Evolutionary conservation across 2,329 filamentous ascomycete species (phyloP), one percentile per base, ranked within the genome.

Genomic region (Tolypocladium album): DNA sequence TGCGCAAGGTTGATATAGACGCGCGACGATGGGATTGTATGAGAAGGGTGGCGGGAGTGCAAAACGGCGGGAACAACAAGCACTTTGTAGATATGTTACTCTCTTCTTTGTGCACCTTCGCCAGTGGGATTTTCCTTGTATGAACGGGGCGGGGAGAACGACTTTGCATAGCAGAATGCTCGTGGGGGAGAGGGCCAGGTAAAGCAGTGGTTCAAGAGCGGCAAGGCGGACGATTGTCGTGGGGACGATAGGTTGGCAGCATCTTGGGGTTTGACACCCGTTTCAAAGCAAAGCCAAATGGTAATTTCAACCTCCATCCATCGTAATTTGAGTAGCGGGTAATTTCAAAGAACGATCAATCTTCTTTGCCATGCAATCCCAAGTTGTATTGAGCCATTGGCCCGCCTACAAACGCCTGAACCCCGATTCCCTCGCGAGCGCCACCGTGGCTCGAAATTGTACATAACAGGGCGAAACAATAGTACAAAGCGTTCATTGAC

Each of bases 151-250:
- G 40, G n/a, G 11, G 36, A 15, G 40, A 20, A 20, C 8, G 22
- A 40, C 50, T 53, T 57, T 60, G 58, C 58, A 60, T 53, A 62
- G 52, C 57, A 56, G 50, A 53, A 55, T 15, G 50, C 31, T 55
- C 50, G 27, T 2, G 1, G 27, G 2, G 47, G 13, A 27, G 47
- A 11, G 47, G 7, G 27, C 15, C 8, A 11, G 27, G 20, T 12
- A 38, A 36, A 36, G 15, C 17, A 52, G 36, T 20, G 50, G 11
- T 53, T 22, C 20, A n/a, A 53, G 15, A 38, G 20, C 11, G 50
- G 36, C 31, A 22, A 34, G 20, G 20, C 12, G 31, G 31, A 55
- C 8, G 31, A 13, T 34, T 55, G 31, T 55, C 11, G 50, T 20
- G 20, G 20, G 20, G 31, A 55, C 11, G 20, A 38, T 55, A 15